Base-by-base conservation (phyloP, 83 land plant species). In the Picea abies region DNA sequence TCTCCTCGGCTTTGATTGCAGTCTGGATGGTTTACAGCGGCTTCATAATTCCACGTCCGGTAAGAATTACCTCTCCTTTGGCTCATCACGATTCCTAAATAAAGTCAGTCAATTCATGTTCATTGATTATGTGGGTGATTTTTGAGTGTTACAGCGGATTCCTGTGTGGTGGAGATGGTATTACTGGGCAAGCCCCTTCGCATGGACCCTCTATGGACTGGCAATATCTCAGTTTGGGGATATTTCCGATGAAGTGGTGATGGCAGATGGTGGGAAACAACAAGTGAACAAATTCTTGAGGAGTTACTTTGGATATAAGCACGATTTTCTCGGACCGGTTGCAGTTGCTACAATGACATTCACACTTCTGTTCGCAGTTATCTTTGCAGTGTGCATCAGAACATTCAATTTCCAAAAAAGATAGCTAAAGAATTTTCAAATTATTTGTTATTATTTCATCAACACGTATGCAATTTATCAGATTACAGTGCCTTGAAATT, bases 341-440 rank as follows among this genome's bases (percentile, higher is more conserved):
- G 60, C 84, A 4, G 85, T 60, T 7, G 85, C 65, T 12, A 10
- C 81, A 32, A 41, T 84, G 47, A 85, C 85, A 56, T 80, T 84
- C 41, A 12, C 77, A 20, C 85, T 79, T 17, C 47, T 81, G 26
- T 84, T 84, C 19, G 85, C 84, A 6, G 68, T 67, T 14, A 67
- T 81, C 58, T 84, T 84, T 80, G 85, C 85, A 16, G 56, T 84
- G 3, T 44, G 84, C 64, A 84, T 84, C 22, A 80, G n/a, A 65
- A 29, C 49, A 17, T 56, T 84, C 0, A 84, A 84, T 26, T 84
- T 84, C 61, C 85, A 84, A 29, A 17, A 58, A 5, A 49, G 85
- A 52, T 84, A 67, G 47, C 5, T 5, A 41, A 5, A 41, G 4
- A 5, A 39, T 39, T 39, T 39, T 39, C 0, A 0, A 5, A 4